A percentile compares a stretch with the other conserved stretches of the same genome.
These are phyloP conservation scores for Xanthoconium stramineum DNA, from an alignment of 768 basidiomycete genomes.

Conservation along the genomic window DNA sequence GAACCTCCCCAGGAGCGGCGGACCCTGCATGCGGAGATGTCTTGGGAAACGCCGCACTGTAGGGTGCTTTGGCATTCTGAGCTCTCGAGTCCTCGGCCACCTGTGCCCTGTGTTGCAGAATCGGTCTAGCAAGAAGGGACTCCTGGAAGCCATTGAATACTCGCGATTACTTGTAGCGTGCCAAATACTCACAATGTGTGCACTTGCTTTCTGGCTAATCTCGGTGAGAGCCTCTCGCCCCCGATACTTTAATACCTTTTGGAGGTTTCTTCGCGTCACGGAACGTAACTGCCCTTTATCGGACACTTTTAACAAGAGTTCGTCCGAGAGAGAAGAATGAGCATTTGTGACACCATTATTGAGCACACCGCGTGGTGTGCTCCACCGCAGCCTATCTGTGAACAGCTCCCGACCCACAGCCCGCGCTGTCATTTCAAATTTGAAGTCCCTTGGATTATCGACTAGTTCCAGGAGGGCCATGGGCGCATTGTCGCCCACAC, in stretches of 20 bases:
- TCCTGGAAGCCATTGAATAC: constrained; percentile 43
- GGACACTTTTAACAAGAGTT: constrained; percentile 38
- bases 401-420: constrained; percentile 83
- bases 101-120: constrained; percentile 47
- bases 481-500: constrained; percentile 90
- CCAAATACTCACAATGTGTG: constrained; percentile 58
- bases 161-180: neutral
- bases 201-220: constrained; percentile 54
- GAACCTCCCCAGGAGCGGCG: constrained; percentile 54
- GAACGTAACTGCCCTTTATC: constrained; percentile 49
- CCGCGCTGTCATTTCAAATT: constrained; percentile 84
- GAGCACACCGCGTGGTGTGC: constrained; percentile 45
- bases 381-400: constrained; percentile 47
- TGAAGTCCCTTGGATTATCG: constrained; percentile 86
- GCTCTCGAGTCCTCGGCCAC: constrained; percentile 33
- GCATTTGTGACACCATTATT: constrained; percentile 49
- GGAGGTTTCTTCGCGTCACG: constrained; percentile 71
- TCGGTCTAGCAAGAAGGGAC: constrained; percentile 61
- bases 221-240: constrained; percentile 42
- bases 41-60: constrained; percentile 24
- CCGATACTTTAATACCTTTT: constrained; percentile 67
- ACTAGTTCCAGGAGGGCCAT: constrained; percentile 92
- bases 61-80: constrained; percentile 21
- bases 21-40: constrained; percentile 46
- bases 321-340: constrained; percentile 45